These are phyloP conservation scores for Dictyostelium intermedium DNA, from an alignment of 78 protist genomes.

Conservation along the genomic window DNA sequence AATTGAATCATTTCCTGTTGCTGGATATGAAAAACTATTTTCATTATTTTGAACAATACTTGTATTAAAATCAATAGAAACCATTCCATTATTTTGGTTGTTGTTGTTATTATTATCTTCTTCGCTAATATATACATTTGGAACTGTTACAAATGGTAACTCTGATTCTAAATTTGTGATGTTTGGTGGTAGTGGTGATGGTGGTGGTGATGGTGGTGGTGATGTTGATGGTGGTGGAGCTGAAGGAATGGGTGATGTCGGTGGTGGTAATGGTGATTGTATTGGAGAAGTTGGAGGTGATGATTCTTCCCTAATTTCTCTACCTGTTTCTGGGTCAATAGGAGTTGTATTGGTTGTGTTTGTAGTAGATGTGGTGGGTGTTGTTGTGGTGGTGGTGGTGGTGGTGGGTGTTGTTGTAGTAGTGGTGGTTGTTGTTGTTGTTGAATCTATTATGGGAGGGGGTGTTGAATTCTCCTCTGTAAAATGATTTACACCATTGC, in stretches of 20 bases:
- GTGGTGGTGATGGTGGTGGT: not conserved
- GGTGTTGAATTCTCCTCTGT: not conserved
- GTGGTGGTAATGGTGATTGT: not conserved
- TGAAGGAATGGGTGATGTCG: not conserved
- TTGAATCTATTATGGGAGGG: not conserved
- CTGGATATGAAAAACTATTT: not conserved
- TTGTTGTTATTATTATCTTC: not conserved
- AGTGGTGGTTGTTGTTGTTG: not conserved
- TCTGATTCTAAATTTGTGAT: not conserved
- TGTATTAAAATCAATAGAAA: not conserved
- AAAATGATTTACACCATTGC: not conserved
- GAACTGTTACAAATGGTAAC: not conserved
- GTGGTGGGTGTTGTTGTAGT: not conserved
- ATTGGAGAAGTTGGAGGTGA: not conserved
- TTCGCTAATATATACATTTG: not conserved
- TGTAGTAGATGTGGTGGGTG: not conserved
- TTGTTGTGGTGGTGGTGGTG: not conserved
- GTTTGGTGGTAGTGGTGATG: too few relatives aligned
- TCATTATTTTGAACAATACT: not conserved
- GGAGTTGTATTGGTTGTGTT: not conserved
- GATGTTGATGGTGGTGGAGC: not conserved
- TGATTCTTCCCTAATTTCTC: not conserved
- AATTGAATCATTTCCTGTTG: not conserved
- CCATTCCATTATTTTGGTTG: not conserved
- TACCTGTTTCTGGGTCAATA: not conserved